Evolutionary conservation across 1,284 basidiomycete genomes (phyloP), one percentile per base, ranked within the genome.

Genomic region (Earliella scabrosa): DNA sequence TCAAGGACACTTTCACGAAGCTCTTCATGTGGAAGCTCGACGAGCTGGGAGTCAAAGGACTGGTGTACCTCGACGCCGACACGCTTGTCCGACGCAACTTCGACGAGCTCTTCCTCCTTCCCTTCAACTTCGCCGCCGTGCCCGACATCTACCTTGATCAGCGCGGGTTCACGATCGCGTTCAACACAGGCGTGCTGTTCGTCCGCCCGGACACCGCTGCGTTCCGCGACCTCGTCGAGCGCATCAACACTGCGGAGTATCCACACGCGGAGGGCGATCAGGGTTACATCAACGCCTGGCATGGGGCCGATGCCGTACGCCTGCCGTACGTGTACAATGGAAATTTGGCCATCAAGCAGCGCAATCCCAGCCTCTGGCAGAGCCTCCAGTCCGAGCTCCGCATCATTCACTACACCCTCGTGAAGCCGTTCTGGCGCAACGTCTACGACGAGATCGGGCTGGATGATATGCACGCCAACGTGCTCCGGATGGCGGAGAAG

Each of bases 281-380:
- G 63, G 69, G 74, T 16, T 80, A 77, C 64, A 64, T 81, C 16
- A 80, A 80, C 63, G 62, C 74, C 23, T 79, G 75, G 60, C 79
- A 75, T 50, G 74, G 71, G 0, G 64, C 70, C 27, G 71, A 72
- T 31, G 72, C 64, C 20, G 59, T 75, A 20, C 68, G 74, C 13
- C 66, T 81, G 4, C 78, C 78, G 1, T 77, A 76, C 60, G 70
- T 72, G 23, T 80, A 80, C 64, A 79, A 79, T 63, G 75, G 69
- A 45, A 79, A 79, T 59, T 66, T 80, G 11, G 77, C 73, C 5
- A 76, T 78, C 64, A 79, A 79, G 65, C 53, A 57, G 44, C 65
- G 70, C 32, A 71, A 65, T 50, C 69, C 70, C 18, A 44, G 31
- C 45, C 52, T 79, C 20, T 80, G 78, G 78, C 56, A 63, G 44